Conservation (phyloP, 2,329 filamentous ascomycete genomes). For the Capronia americana region DNA sequence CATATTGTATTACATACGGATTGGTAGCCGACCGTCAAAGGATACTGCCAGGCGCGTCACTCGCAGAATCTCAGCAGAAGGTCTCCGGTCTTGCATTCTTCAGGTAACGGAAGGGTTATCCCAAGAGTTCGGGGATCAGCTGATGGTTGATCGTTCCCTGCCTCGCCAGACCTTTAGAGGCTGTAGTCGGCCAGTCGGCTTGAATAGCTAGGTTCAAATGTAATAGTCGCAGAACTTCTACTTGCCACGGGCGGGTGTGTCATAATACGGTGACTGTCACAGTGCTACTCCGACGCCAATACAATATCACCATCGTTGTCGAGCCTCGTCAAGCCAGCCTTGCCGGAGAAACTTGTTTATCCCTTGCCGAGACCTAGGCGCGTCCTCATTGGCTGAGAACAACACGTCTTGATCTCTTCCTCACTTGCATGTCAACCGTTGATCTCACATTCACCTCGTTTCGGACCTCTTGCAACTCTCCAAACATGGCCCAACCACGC, state of each 20-base stretch:
- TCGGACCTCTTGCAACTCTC: neutral
- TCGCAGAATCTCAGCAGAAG: neutral
- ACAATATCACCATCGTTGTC: neutral
- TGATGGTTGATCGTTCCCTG: neutral
- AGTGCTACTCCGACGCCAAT: neutral
- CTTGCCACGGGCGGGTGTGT: neutral
- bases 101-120: neutral
- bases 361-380: neutral
- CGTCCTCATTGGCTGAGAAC: slow-evolving; percentile 7
- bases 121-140: slow-evolving; percentile 17
- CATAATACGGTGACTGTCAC: neutral
- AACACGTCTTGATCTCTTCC: slow-evolving; percentile 8
- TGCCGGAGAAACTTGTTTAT: slow-evolving; percentile 2
- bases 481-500: slow-evolving; percentile 25
- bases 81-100: slow-evolving; percentile 3
- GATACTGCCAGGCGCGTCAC: neutral
- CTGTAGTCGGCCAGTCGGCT: slow-evolving; percentile 9
- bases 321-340: slow-evolving; percentile 17
- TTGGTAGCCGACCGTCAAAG: neutral
- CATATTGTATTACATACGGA: slow-evolving; percentile 21
- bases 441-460: neutral
- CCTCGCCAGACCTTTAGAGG: slow-evolving; percentile 12
- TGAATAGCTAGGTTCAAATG: slow-evolving; percentile 19
- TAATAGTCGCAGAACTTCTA: slow-evolving; percentile 8
- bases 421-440: too few species aligned